Evolutionary conservation across 2,329 filamentous ascomycete genomes (phyloP).

Genomic region (Dryadomyces quercivorus): DNA sequence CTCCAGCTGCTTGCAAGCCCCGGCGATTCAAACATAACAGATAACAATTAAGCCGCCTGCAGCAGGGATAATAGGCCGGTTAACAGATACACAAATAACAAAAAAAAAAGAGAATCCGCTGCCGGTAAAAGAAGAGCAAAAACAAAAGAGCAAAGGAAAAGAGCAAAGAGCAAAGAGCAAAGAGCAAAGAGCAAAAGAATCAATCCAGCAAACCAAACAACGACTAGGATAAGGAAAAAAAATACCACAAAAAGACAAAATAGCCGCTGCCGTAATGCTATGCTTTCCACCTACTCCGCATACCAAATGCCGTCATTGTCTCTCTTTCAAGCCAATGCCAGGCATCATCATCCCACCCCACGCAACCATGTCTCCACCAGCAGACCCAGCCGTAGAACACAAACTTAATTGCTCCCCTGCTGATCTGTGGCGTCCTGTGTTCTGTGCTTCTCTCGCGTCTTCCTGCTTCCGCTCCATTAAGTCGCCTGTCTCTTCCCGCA

Average conservation of each 20-base stretch:
- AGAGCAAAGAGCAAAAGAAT: slow-evolving; percentile 18
- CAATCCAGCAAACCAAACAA: slow-evolving; percentile 24
- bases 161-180: slow-evolving; percentile 1
- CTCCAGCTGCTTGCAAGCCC: slow-evolving; percentile 9
- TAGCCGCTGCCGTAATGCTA: slow-evolving; percentile 3
- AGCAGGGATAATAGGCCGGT: slow-evolving; percentile 6
- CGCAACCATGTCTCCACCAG: background rate
- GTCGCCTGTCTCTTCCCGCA: background rate
- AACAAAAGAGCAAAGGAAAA: slow-evolving; percentile 6
- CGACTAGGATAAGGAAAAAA: slow-evolving; percentile 18
- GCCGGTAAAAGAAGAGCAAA: background rate
- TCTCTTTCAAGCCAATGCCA: background rate
- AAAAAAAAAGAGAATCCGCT: background rate
- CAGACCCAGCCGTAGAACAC: slow-evolving; percentile 3
- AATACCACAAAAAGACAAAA: slow-evolving; percentile 13
- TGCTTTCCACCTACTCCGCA: background rate
- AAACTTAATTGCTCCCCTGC: slow-evolving; percentile 13
- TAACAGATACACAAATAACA: background rate
- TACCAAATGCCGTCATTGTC: background rate
- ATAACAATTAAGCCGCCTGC: slow-evolving; percentile 12
- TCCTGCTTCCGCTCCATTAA: background rate
- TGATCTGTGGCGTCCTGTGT: slow-evolving; percentile 2
- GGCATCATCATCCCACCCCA: background rate
- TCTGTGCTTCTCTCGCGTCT: too few species aligned
- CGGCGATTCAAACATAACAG: slow-evolving; percentile 4